Percentiles rank a stretch among this genome's conserved stretches.
Conservation (phyloP, 352 stramenopile genomes). For the Globisporangium ultimum region DNA sequence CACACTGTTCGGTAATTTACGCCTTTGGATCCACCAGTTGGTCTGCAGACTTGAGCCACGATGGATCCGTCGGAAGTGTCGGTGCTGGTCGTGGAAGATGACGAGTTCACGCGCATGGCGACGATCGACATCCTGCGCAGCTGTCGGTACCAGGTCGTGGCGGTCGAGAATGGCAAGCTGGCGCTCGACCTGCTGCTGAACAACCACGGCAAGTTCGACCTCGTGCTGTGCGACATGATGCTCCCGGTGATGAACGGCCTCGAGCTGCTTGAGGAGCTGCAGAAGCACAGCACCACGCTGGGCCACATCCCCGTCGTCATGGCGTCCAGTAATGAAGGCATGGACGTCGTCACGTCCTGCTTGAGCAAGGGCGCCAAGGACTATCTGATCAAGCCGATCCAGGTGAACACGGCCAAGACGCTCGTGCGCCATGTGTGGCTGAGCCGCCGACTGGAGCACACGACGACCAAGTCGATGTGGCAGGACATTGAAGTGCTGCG, state of each 20-base stretch:
- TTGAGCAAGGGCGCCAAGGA: conserved; percentile 88
- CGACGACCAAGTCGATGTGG: conserved; percentile 75
- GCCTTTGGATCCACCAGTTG: too few relatives aligned
- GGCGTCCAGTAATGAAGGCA: conserved; percentile 89
- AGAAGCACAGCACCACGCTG: conserved; percentile 59
- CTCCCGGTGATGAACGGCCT: conserved; percentile 87
- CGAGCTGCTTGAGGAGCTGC: conserved; percentile 80
- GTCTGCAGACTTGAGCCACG: not conserved
- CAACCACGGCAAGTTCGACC: conserved; percentile 77
- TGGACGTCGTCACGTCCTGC: conserved; percentile 88
- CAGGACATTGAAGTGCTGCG: conserved; percentile 83
- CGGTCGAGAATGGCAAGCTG: conserved; percentile 80
- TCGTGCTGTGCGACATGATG: conserved; percentile 90
- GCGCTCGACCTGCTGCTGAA: conserved; percentile 68
- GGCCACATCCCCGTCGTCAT: conserved; percentile 89
- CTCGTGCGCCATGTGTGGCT: conserved; percentile 88
- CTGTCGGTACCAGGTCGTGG: conserved; percentile 79
- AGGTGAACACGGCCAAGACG: conserved; percentile 88
- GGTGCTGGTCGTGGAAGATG: conserved; percentile 86
- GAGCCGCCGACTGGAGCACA: conserved; percentile 59
- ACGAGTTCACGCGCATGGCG: conserved; percentile 87
- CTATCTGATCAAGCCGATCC: conserved; percentile 90
- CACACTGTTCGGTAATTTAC: too few relatives aligned
- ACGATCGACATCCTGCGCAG: conserved; percentile 89
- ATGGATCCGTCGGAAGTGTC: conserved; percentile 89